Evolutionary conservation across 2,329 filamentous ascomycete species (phyloP).

Genomic region (Fusarium dlaminii): DNA sequence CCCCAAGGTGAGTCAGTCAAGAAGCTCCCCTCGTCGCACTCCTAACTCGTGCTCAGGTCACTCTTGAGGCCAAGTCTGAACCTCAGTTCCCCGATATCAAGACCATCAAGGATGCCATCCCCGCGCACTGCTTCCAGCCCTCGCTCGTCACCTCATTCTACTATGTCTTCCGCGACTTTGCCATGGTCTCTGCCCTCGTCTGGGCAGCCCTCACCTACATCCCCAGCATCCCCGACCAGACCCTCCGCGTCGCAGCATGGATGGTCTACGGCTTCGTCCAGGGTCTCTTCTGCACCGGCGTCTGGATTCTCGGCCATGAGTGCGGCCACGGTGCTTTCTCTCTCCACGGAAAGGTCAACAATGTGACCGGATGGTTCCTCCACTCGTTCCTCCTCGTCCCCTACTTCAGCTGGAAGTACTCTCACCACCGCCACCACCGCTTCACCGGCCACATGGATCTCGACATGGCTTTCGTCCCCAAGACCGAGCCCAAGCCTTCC

Average conservation of each 20-base stretch:
- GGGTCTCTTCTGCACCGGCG: conserved; percentile 72
- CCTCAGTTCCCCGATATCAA: conserved; percentile 44
- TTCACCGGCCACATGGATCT: conserved; percentile 74
- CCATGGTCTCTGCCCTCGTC: conserved; percentile 58
- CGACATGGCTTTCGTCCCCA: conserved; percentile 72
- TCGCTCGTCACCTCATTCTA: conserved; percentile 60
- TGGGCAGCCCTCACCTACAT: conserved; percentile 65
- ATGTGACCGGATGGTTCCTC: conserved; percentile 69
- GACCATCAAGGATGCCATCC: conserved; percentile 59
- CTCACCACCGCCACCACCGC: conserved; percentile 75
- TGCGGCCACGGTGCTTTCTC: conserved; percentile 76
- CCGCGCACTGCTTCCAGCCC: conserved; percentile 69
- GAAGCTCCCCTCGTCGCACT: not conserved
- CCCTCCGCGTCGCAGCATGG: conserved; percentile 61
- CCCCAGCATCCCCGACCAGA: conserved; percentile 56
- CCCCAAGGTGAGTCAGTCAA: conserved; percentile 23
- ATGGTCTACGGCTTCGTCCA: conserved; percentile 69
- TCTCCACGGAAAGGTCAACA: conserved; percentile 64
- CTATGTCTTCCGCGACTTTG: conserved; percentile 66
- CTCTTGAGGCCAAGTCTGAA: conserved; percentile 29
- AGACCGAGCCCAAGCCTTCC: conserved; percentile 52
- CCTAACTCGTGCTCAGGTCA: conserved; percentile 23
- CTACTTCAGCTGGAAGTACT: conserved; percentile 79
- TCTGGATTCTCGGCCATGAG: conserved; percentile 78
- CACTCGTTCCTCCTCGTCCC: conserved; percentile 74